These are phyloP conservation scores for Cudoniella acicularis DNA, from an alignment of 495 filamentous ascomycete genomes.

Conservation along the genomic window DNA sequence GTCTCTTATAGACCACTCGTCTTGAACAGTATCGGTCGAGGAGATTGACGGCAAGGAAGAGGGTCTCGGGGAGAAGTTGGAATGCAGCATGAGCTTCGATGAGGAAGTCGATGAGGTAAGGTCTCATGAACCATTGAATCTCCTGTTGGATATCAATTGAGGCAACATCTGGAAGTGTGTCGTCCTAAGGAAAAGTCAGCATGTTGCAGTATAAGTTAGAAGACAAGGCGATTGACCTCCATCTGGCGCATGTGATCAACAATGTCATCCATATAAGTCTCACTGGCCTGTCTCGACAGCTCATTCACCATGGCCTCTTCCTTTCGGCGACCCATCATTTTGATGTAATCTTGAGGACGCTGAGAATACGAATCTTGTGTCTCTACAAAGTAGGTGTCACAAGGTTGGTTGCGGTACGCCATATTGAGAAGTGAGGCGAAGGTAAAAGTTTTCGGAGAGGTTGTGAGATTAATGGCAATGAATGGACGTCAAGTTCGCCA, in stretches of 20 bases:
- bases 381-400: conserved; percentile 87
- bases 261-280: conserved; percentile 91
- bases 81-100: conserved; percentile 96
- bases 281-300: conserved; percentile 72
- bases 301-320: conserved; percentile 85
- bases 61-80: conserved; percentile 86
- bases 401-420: conserved; percentile 65
- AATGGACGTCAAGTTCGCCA: conserved; percentile 32
- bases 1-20: conserved; percentile 97
- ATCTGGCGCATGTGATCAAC: conserved; percentile 90
- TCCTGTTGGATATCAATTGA: conserved; percentile 98
- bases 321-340: conserved; percentile 67
- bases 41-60: conserved; percentile 94
- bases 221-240: conserved; percentile 63
- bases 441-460: conserved; percentile 14
- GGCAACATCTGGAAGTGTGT: conserved; percentile 91
- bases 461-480: conserved; percentile 16
- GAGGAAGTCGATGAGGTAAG: conserved; percentile 96
- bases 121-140: conserved; percentile 99
- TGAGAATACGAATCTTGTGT: conserved; percentile 53
- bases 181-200: conserved; percentile 53
- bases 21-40: conserved; percentile 97
- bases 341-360: conserved; percentile 65
- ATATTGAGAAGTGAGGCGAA: conserved; percentile 51
- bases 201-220: conserved; percentile 2